Evolutionary conservation across 2,329 filamentous ascomycete species (phyloP), one percentile per base, ranked within the genome.

Genomic region (Fusarium verticillioides): DNA sequence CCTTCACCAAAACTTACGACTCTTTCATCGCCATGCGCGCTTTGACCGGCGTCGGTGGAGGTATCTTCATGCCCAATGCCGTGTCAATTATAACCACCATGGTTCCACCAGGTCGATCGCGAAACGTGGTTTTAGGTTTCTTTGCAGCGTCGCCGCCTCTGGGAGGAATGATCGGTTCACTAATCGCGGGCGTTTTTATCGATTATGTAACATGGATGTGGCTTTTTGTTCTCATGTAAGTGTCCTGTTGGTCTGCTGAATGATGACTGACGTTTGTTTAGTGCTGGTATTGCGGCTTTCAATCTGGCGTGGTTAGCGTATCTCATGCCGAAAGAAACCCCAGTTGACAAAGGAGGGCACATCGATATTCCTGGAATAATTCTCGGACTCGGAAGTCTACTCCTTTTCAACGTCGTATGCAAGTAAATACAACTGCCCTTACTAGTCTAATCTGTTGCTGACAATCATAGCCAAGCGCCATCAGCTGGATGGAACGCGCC

Each of bases 401-500:
- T 85, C 82, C 72, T 87, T 0, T 87, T 87, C 63, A 87, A 86
- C 60, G 81, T 88, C n/a, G 82, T 82, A 4, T 88, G 85, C 83
- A 88, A 87, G 85, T 86, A 71, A 79, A 53, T 62, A 23, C 21
- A 8, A 5, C 9, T 16, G 8, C 5, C n/a, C 12, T 21, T 2
- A 1, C 5, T 13, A 11, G 32, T 9, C 23, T 21, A 1, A 7
- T 7, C 15, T 7, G 10, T 10, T n/a, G n/a, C n/a, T n/a, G n/a
- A n/a, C n/a, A n/a, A n/a, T n/a, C n/a, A n/a, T 6, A 79, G 76
- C 18, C 78, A 80, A 81, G 85, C 85, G 7, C 85, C 85, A 0
- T 81, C 82, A 2, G 83, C 81, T 0, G 85, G 85, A 7, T 87
- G 85, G 86, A 70, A 78, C 1, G 80, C 78, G 0, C 81, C 85